phyloP scores from a whole-genome alignment of 805 yeast genomes.

The Schwanniomyces polymorphus region DNA sequence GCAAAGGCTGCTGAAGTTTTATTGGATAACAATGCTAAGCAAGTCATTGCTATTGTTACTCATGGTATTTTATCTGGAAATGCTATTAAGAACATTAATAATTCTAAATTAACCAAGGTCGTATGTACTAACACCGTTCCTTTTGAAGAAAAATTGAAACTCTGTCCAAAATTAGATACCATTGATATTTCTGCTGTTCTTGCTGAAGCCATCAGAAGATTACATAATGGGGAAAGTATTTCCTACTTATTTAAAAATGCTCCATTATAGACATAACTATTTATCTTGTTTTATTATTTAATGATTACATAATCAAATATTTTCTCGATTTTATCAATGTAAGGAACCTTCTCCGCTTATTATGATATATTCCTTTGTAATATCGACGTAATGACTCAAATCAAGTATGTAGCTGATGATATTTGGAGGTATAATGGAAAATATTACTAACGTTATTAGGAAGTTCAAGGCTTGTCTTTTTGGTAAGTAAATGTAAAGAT shows the following conservation, averaged over 20 bases:
- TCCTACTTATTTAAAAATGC: slow-evolving; percentile 78
- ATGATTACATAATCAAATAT: slow-evolving; percentile 1
- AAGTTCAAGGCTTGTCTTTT: slow-evolving; percentile 67
- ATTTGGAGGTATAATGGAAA: background rate
- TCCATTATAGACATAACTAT: slow-evolving; percentile 23
- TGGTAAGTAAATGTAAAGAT: slow-evolving; percentile 43
- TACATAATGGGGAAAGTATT: slow-evolving; percentile 95
- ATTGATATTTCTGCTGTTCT: slow-evolving; percentile 83
- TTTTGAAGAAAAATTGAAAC: slow-evolving; percentile 57
- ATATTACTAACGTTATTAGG: background rate
- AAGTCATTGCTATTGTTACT: slow-evolving; percentile 90
- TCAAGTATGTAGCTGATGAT: background rate
- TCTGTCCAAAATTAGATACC: slow-evolving; percentile 69
- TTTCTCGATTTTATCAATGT: background rate
- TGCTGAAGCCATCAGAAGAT: slow-evolving; percentile 91
- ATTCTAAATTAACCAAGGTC: slow-evolving; percentile 65
- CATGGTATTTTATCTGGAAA: slow-evolving; percentile 91
- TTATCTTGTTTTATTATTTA: background rate
- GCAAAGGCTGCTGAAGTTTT: slow-evolving; percentile 92
- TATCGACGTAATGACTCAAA: background rate
- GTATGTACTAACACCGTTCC: slow-evolving; percentile 96
- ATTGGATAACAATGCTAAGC: slow-evolving; percentile 74
- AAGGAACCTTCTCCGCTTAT: background rate
- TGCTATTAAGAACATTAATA: slow-evolving; percentile 72
- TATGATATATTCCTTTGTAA: background rate